A percentile compares a stretch with the other conserved stretches of the same genome.
Conservation (phyloP, 768 basidiomycete species). For the Xerocomus brunneocitrinus region DNA sequence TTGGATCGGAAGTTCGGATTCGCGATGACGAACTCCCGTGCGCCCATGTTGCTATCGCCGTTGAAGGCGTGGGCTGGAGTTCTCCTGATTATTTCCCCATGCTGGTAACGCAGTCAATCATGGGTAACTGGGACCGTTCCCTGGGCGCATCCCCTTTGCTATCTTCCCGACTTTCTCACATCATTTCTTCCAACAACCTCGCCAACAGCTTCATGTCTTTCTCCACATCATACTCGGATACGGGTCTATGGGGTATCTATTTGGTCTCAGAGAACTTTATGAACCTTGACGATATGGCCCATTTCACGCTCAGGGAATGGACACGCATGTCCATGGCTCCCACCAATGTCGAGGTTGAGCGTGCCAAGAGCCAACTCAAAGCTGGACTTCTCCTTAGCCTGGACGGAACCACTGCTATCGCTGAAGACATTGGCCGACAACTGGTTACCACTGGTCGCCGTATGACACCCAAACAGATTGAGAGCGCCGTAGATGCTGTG, state of each 20-base stretch:
- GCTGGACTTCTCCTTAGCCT: slow-evolving; percentile 84
- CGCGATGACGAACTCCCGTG: slow-evolving; percentile 89
- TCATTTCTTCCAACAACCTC: slow-evolving; percentile 88
- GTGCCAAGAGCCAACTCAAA: slow-evolving; percentile 98
- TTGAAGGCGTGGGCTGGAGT: slow-evolving; percentile 97
- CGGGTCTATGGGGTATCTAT: slow-evolving; percentile 99
- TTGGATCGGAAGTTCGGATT: slow-evolving; percentile 93
- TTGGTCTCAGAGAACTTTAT: slow-evolving; percentile 89
- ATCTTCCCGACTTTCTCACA: slow-evolving; percentile 87
- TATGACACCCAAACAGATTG: slow-evolving; percentile 90
- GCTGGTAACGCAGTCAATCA: slow-evolving; percentile 96
- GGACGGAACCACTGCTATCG: slow-evolving; percentile 94
- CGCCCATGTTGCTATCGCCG: slow-evolving; percentile 92
- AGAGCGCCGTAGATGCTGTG: slow-evolving; percentile 70
- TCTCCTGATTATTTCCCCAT: slow-evolving; percentile 99
- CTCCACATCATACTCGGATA: slow-evolving; percentile 98
- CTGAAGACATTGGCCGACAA: slow-evolving; percentile 98
- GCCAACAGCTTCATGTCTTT: slow-evolving; percentile 99
- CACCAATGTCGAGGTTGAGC: slow-evolving; percentile 83
- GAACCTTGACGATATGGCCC: slow-evolving; percentile 89
- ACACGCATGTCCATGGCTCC: slow-evolving; percentile 89
- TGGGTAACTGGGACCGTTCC: slow-evolving; percentile 99
- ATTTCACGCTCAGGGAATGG: slow-evolving; percentile 96
- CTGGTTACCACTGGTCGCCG: slow-evolving; percentile 90
- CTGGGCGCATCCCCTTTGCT: slow-evolving; percentile 87